Evolutionary conservation across 441 rosid species (phyloP).

Genomic region (Bocquillonia castaneifolia): DNA sequence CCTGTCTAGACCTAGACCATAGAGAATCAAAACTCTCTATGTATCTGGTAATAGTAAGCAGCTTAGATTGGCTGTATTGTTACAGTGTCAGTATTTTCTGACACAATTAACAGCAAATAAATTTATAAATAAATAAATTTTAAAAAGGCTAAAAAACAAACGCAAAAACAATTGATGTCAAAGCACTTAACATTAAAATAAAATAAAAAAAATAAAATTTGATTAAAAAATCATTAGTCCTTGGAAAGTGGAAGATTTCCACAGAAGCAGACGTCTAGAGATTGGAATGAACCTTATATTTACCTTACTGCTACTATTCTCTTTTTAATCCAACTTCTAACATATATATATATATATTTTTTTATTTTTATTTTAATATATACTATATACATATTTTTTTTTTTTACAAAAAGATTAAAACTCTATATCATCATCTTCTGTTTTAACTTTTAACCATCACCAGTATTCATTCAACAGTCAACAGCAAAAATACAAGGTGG

Average conservation of each 20-base stretch:
- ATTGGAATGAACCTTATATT: conserved; percentile 31
- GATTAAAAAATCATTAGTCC: conserved; percentile 31
- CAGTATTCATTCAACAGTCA: conserved; percentile 3
- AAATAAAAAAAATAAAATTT: neutral
- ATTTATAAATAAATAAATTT: neutral
- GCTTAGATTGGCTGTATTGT: conserved; percentile 27
- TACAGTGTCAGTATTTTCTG: conserved; percentile 28
- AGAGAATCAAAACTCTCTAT: conserved; percentile 10
- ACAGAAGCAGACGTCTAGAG: conserved; percentile 33
- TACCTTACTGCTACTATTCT: conserved; percentile 18
- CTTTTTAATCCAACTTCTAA: conserved; percentile 6
- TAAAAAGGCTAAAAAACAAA: neutral
- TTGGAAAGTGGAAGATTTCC: conserved; percentile 44
- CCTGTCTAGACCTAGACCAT: conserved; percentile 8
- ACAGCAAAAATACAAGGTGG: conserved; percentile 22
- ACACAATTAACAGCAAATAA: conserved; percentile 17
- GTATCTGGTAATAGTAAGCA: neutral
- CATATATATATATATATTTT: too few species aligned
- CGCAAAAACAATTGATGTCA: conserved; percentile 22
- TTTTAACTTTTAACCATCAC: neutral
- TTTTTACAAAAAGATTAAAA: neutral
- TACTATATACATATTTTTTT: too few species aligned
- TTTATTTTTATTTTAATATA: too few species aligned
- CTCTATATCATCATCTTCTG: conserved; percentile 19
- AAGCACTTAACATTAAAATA: conserved; percentile 19